phyloP scores from a whole-genome alignment of 2,329 filamentous ascomycete species.

The Penicillium sp. region DNA sequence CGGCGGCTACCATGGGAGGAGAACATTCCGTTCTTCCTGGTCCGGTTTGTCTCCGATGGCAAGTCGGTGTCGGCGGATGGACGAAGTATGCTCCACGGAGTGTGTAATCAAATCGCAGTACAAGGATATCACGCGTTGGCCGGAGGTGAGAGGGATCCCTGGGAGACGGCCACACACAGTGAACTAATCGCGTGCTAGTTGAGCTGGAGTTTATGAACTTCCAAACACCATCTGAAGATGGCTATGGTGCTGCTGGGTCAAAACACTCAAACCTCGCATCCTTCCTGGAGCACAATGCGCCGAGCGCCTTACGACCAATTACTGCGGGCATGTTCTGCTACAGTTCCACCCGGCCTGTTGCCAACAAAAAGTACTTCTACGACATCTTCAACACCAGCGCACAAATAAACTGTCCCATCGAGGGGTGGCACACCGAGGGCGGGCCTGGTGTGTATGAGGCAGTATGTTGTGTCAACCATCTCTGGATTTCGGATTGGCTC shows the following conservation, averaged over 20 bases:
- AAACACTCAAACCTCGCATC: conserved; percentile 71
- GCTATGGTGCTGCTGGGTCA: conserved; percentile 66
- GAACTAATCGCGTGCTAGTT: conserved; percentile 49
- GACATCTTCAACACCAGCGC: conserved; percentile 60
- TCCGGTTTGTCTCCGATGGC: conserved; percentile 78
- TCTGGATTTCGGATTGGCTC: background rate
- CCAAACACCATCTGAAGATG: conserved; percentile 29
- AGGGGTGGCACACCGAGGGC: conserved; percentile 94
- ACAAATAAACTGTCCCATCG: conserved; percentile 74
- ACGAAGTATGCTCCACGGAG: conserved; percentile 67
- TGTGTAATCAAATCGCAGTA: conserved; percentile 64
- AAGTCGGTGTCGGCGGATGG: conserved; percentile 74
- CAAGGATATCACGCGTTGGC: conserved; percentile 81
- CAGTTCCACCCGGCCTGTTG: conserved; percentile 77
- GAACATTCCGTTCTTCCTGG: conserved; percentile 78
- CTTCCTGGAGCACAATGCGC: conserved; percentile 71
- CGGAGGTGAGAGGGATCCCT: conserved; percentile 68
- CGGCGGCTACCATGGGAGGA: conserved; percentile 88
- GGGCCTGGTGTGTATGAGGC: conserved; percentile 95
- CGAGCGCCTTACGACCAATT: conserved; percentile 69
- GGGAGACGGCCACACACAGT: too few relatives aligned
- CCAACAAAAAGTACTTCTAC: conserved; percentile 94
- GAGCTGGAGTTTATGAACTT: conserved; percentile 74
- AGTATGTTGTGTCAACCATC: conserved; percentile 42
- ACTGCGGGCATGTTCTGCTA: conserved; percentile 97